A percentile compares a stretch with the other conserved stretches of the same genome.
Evolutionary conservation across 2,329 filamentous ascomycete genomes (phyloP).

Genomic region (Hypoxylon sp.): DNA sequence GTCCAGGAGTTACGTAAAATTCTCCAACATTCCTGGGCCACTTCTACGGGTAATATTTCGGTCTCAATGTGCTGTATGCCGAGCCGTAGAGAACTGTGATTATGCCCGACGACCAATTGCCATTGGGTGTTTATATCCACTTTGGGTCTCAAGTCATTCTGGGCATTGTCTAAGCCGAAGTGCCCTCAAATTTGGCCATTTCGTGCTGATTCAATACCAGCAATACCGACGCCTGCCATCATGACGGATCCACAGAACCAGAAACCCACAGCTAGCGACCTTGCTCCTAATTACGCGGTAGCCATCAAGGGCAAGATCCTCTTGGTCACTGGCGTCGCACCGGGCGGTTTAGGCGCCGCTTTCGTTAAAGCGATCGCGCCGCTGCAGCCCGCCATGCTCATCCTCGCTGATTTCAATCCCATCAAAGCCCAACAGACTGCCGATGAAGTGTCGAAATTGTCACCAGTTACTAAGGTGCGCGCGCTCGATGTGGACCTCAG

Average conservation of each 20-base stretch:
- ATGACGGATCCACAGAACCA: not conserved
- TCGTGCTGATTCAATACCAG: not conserved
- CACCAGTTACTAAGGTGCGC: not conserved
- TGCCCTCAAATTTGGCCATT: not conserved
- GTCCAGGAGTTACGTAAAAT: not conserved
- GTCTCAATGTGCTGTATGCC: not conserved
- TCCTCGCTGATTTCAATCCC: not conserved
- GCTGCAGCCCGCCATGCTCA: not conserved
- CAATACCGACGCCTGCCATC: not conserved
- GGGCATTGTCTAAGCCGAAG: not conserved
- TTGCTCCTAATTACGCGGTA: not conserved
- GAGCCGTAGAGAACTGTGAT: not conserved
- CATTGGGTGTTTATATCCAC: not conserved
- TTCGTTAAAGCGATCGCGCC: not conserved
- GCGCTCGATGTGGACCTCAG: not conserved
- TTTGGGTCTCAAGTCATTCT: not conserved
- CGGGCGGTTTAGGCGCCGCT: not conserved
- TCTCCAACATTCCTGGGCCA: not conserved
- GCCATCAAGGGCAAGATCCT: not conserved
- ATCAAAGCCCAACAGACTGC: not conserved
- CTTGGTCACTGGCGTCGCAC: not conserved
- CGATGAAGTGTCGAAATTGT: not conserved
- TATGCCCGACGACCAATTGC: not conserved
- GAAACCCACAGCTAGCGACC: not conserved
- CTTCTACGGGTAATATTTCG: not conserved